These are phyloP conservation scores for Elaeagnus macrophylla DNA, from an alignment of 306 rosid genomes.

Conservation along the genomic window DNA sequence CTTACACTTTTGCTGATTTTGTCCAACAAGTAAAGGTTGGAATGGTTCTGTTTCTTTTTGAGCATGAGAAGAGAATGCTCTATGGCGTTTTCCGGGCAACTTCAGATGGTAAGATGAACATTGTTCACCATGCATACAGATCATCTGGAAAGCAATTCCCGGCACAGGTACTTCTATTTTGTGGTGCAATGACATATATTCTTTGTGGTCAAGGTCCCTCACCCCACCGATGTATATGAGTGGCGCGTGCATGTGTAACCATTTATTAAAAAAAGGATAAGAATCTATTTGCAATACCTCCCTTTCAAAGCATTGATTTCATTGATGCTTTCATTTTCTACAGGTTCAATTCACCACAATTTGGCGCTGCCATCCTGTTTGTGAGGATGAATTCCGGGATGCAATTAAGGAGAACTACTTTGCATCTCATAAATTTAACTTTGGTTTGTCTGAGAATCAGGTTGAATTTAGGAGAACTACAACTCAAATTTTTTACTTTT, in stretches of 20 bases:
- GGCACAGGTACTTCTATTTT: slow-evolving; percentile 50
- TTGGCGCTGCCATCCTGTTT: slow-evolving; percentile 54
- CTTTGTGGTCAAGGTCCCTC: background rate
- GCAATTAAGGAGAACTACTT: slow-evolving; percentile 50
- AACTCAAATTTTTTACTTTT: no score
- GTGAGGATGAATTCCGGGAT: slow-evolving; percentile 33
- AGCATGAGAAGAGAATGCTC: slow-evolving; percentile 41
- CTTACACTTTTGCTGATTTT: slow-evolving; percentile 24
- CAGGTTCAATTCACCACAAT: slow-evolving; percentile 39
- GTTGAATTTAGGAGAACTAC: slow-evolving; percentile 10
- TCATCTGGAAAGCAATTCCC: slow-evolving; percentile 34
- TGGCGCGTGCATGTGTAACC: background rate
- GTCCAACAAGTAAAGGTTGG: slow-evolving; percentile 44
- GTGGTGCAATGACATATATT: background rate
- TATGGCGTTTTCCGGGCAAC: slow-evolving; percentile 52
- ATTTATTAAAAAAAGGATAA: no score
- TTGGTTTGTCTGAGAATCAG: slow-evolving; percentile 61
- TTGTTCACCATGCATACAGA: slow-evolving; percentile 34
- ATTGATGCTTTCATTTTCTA: slow-evolving; percentile 2
- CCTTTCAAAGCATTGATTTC: background rate
- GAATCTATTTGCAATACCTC: background rate
- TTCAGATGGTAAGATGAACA: slow-evolving; percentile 39
- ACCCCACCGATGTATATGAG: background rate
- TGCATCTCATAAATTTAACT: slow-evolving; percentile 33
- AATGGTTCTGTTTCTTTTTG: slow-evolving; percentile 51